Percentiles rank a stretch among this genome's conserved stretches.
Evolutionary conservation across 805 yeast genomes (phyloP).

Genomic region (Cyberlindnera subsufficiens): DNA sequence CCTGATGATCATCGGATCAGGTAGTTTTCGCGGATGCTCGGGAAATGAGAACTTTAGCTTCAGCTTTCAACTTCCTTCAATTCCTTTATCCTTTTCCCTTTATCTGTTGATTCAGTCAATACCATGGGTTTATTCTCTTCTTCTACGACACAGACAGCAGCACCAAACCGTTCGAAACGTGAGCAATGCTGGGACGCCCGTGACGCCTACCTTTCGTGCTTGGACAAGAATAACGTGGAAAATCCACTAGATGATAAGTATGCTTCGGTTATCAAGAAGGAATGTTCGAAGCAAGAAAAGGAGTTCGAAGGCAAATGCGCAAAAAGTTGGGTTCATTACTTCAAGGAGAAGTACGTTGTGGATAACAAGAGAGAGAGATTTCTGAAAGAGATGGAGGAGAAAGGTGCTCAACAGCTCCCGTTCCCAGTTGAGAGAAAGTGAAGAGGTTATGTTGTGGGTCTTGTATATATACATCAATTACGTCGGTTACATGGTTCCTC

Average conservation of each 20-base stretch:
- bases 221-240: constrained; percentile 59
- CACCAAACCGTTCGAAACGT: constrained; percentile 62
- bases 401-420: constrained; percentile 39
- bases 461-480: constrained; percentile 3
- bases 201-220: constrained; percentile 70
- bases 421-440: constrained; percentile 19
- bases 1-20: too few species aligned
- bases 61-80: too few species aligned
- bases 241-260: constrained; percentile 60
- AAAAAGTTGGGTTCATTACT: constrained; percentile 82
- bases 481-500: neutral
- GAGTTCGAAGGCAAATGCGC: constrained; percentile 73
- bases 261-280: constrained; percentile 38
- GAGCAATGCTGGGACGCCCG: constrained; percentile 87
- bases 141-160: constrained; percentile 22
- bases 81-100: too few species aligned
- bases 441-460: neutral
- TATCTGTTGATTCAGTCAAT: neutral
- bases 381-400: constrained; percentile 62
- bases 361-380: constrained; percentile 67
- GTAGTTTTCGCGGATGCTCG: too few species aligned
- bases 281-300: constrained; percentile 53
- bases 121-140: constrained; percentile 44
- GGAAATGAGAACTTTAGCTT: too few species aligned
- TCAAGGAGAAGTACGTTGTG: constrained; percentile 82